Evolutionary conservation across 768 basidiomycete species (phyloP).

Genomic region (Dendrothele bispora): DNA sequence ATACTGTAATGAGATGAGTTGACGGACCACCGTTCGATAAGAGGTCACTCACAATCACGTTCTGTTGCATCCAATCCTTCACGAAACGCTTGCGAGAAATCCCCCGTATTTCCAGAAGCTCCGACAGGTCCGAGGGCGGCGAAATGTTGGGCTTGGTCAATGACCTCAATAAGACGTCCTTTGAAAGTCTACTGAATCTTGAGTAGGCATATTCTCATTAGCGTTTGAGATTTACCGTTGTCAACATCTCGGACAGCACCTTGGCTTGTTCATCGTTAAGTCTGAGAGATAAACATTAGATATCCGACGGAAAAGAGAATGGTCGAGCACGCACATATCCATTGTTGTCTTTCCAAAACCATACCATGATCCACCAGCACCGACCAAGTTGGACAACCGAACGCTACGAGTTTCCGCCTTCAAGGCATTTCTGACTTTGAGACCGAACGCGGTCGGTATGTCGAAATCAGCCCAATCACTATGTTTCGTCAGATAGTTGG

Average conservation of each 20-base stretch:
- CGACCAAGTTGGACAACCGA: conserved; percentile 78
- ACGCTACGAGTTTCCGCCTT: conserved; percentile 89
- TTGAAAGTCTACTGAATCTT: conserved; percentile 61
- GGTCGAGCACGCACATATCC: conserved; percentile 59
- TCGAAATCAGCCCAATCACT: conserved; percentile 91
- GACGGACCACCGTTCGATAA: too few species aligned
- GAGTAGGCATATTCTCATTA: conserved; percentile 12
- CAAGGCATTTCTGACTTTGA: conserved; percentile 80
- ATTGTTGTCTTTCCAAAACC: conserved; percentile 86
- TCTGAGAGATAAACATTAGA: conserved; percentile 37
- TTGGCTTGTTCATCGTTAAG: conserved; percentile 73
- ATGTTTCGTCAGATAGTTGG: conserved; percentile 1
- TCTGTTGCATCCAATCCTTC: conserved; percentile 94
- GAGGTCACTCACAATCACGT: conserved; percentile 73
- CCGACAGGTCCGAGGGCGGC: conserved; percentile 66
- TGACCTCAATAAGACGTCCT: conserved; percentile 71
- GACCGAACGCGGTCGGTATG: conserved; percentile 75
- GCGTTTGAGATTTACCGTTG: too few species aligned
- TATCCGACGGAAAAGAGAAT: background rate
- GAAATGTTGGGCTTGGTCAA: conserved; percentile 90
- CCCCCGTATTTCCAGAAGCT: conserved; percentile 50
- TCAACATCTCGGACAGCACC: conserved; percentile 70
- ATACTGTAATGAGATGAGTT: conserved; percentile 62
- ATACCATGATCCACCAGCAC: conserved; percentile 89
- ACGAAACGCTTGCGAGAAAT: conserved; percentile 72